Conservation (phyloP, 345 rosid genomes). For the Trapa incisa region DNA sequence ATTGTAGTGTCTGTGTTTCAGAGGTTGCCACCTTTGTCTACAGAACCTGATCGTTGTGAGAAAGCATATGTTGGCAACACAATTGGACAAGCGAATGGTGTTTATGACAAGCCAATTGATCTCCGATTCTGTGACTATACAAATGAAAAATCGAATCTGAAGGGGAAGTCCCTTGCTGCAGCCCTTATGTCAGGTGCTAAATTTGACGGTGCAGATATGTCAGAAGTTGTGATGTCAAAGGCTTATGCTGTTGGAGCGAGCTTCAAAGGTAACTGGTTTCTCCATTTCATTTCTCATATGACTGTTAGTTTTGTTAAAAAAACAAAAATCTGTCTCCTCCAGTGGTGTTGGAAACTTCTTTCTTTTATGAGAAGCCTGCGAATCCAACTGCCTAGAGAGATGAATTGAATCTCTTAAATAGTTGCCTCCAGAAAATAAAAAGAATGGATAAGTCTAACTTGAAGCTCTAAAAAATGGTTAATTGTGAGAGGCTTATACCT, state of each 20-base stretch:
- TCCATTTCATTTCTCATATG: neutral
- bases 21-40: constrained; percentile 92
- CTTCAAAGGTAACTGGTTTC: constrained; percentile 55
- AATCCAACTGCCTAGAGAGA: too few species aligned
- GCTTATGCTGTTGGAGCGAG: constrained; percentile 97
- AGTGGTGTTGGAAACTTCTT: neutral
- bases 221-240: constrained; percentile 97
- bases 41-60: constrained; percentile 79
- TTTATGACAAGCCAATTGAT: constrained; percentile 91
- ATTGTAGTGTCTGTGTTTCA: constrained; percentile 16
- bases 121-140: constrained; percentile 84
- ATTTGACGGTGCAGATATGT: constrained; percentile 95
- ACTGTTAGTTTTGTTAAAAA: neutral
- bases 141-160: constrained; percentile 70
- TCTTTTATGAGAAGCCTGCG: too few species aligned
- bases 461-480: too few species aligned
- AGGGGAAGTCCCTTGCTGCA: constrained; percentile 89
- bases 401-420: too few species aligned
- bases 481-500: too few species aligned
- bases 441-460: too few species aligned
- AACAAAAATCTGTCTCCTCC: neutral
- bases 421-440: too few species aligned
- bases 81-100: constrained; percentile 95
- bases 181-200: constrained; percentile 93
- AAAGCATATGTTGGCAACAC: constrained; percentile 89